Evolutionary conservation across 257 asterid genomes (phyloP), one percentile per base, ranked within the genome.

Genomic region (Ocimum tenuiflorum): DNA sequence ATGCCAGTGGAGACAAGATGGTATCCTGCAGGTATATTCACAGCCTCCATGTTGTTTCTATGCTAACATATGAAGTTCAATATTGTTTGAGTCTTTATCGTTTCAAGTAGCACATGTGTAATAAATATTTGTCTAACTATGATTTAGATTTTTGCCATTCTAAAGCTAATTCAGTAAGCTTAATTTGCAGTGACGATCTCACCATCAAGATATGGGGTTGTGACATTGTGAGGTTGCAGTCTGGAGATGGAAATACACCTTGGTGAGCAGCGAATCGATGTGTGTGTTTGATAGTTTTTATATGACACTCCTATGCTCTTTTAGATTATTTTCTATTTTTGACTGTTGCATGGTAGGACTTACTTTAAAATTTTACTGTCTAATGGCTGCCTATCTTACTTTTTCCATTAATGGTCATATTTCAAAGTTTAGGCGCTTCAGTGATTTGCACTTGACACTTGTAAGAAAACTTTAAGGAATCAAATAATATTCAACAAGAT

Each of bases 1-100:
- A 86, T 74, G 68, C 79, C 68, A 67, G 39, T 24, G 99, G 97
- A 70, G 92, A 77, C 82, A 86, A 80, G 88, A 88, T 94, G 97
- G 96, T 77, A 70, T 80, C 96, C 54, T 94, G 97, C 79, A 88
- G 99, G 99, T 88, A 83, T 70, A 83, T 70, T 87, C 73, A 3
- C 8, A 3, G 57, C 43, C 27, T 31, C 71, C 54, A 61, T 64
- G 18, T 55, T 71, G 38, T 31, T 61, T 58, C 17, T 23, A 33
- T 72, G 35, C 62, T 67, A 7, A 33, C 36, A 41, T 20, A 33
- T 31, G 24, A 63, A 47, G 52, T 57, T 57, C 15, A 8, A 49
- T 35, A 54, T 12, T 8, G 35, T 46, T 42, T 27, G 31, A 23
- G 13, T 65, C 6, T 65, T 73, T 20, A 20, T 43, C 7, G 19